Conservation (phyloP, 1,139 yeast genomes). For the Zygosaccharomyces sapae region DNA sequence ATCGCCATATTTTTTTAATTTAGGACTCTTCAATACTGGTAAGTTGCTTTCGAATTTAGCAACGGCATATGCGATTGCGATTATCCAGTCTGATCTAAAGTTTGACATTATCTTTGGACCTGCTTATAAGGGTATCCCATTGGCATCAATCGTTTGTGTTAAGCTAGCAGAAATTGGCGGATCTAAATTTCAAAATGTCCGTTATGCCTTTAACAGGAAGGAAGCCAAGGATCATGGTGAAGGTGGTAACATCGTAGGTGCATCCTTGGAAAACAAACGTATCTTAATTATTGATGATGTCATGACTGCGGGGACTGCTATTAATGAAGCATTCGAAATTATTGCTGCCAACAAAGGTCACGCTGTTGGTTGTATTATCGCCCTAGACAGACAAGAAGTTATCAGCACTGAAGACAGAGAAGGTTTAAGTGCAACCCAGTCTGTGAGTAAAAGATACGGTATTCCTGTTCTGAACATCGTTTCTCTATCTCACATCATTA, state of each 20-base stretch:
- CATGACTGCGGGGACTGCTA: slow-evolving; percentile 98
- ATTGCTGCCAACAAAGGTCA: slow-evolving; percentile 66
- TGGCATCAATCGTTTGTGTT: slow-evolving; percentile 88
- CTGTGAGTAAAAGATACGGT: slow-evolving; percentile 63
- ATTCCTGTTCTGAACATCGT: slow-evolving; percentile 86
- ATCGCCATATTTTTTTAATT: slow-evolving; percentile 95
- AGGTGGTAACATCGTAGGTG: slow-evolving; percentile 93
- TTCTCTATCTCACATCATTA: slow-evolving; percentile 66
- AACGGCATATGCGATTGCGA: slow-evolving; percentile 82
- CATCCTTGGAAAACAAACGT: slow-evolving; percentile 62
- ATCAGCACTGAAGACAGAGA: slow-evolving; percentile 48
- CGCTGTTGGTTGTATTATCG: slow-evolving; percentile 81
- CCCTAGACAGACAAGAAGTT: slow-evolving; percentile 93
- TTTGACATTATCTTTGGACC: slow-evolving; percentile 95
- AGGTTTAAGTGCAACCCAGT: slow-evolving; percentile 69
- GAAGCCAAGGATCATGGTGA: slow-evolving; percentile 98
- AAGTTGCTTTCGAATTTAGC: slow-evolving; percentile 73
- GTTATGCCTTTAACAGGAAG: slow-evolving; percentile 76
- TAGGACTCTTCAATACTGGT: slow-evolving; percentile 85
- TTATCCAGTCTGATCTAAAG: slow-evolving; percentile 71
- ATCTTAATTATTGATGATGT: slow-evolving; percentile 91
- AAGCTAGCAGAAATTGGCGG: slow-evolving; percentile 88
- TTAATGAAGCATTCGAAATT: slow-evolving; percentile 85
- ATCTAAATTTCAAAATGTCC: slow-evolving; percentile 59
- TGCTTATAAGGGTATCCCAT: slow-evolving; percentile 95